Evolutionary conservation across 129 eudicot species (phyloP), one percentile per base, ranked within the genome.

Genomic region (Flaveria ramosissima): DNA sequence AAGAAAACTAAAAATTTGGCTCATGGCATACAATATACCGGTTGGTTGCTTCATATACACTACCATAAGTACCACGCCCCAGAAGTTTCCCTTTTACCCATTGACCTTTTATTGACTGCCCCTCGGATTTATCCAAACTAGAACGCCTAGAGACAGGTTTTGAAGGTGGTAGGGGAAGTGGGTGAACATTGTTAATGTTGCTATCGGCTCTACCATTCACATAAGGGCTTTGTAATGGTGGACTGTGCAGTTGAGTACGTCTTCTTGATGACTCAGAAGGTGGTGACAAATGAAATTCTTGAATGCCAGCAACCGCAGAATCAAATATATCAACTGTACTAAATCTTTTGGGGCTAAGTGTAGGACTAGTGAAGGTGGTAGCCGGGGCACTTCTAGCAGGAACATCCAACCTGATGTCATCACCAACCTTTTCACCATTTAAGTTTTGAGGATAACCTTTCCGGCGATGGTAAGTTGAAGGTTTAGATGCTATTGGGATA

Each of bases 31-130:
- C 77, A 68, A 57, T 86, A 78, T 86, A 94, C 98, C 96, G 74
- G 59, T 86, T 86, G 65, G 87, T 86, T 53, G 97, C 98, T 68
- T 80, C 84, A 78, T 89, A 94, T 20, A 94, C 98, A 68, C 88
- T 89, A 71, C 98, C 98, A 76, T 82, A 94, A 3, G 98, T 87
- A 77, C 98, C 98, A 61, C 97, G 93, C 19, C 98, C 98, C 63
- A 94, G 60, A 27, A 84, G 97, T 71, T 85, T 89, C 62, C 96
- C 98, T 74, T 88, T 91, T 15, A 67, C 77, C 98, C 98, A 94
- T 64, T 91, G 96, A 62, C 87, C 83, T 79, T 84, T 90, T 32
- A 77, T 72, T 4, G 85, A 52, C 48, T 81, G 83, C 56, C 75
- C 83, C 47, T 90, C 88, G 7, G 83, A 63, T 82, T 76, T 91